A percentile compares a stretch with the other conserved stretches of the same genome.
phyloP scores from a whole-genome alignment of 1,139 yeast species.

The Suhomyces taliae region DNA sequence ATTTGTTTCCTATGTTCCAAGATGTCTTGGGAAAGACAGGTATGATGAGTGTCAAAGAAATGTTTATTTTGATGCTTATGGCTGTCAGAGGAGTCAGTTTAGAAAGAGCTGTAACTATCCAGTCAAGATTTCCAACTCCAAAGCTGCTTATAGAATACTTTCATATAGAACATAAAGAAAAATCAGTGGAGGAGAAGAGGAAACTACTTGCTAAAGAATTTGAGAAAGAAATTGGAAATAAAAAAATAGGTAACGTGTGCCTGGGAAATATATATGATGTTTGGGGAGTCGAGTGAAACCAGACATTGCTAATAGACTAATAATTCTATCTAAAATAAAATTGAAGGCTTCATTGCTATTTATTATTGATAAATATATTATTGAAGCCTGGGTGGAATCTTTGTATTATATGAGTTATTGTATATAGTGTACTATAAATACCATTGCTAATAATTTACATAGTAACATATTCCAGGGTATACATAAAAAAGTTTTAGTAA shows the following conservation, averaged over 20 bases:
- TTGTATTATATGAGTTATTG: not conserved
- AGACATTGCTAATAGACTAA: not conserved
- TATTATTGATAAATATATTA: not conserved
- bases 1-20: constrained; percentile 64
- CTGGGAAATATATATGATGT: constrained; percentile 62
- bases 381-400: not conserved
- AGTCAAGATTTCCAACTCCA: constrained; percentile 67
- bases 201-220: constrained; percentile 45
- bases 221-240: constrained; percentile 55
- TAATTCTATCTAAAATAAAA: too few species aligned
- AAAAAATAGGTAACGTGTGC: constrained; percentile 57
- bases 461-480: too few species aligned
- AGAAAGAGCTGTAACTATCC: constrained; percentile 82
- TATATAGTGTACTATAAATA: too few species aligned
- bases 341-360: too few species aligned
- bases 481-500: too few species aligned
- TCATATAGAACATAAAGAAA: constrained; percentile 18
- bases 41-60: constrained; percentile 70
- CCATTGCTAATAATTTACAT: too few species aligned
- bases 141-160: constrained; percentile 42
- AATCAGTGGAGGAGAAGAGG: constrained; percentile 32
- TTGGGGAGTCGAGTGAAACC: constrained; percentile 48
- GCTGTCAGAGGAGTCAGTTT: constrained; percentile 76
- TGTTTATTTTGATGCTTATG: constrained; percentile 76
- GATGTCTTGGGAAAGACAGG: constrained; percentile 70